Evolutionary conservation across 2,329 filamentous ascomycete genomes (phyloP).

Genomic region (Elsinoe perseae): DNA sequence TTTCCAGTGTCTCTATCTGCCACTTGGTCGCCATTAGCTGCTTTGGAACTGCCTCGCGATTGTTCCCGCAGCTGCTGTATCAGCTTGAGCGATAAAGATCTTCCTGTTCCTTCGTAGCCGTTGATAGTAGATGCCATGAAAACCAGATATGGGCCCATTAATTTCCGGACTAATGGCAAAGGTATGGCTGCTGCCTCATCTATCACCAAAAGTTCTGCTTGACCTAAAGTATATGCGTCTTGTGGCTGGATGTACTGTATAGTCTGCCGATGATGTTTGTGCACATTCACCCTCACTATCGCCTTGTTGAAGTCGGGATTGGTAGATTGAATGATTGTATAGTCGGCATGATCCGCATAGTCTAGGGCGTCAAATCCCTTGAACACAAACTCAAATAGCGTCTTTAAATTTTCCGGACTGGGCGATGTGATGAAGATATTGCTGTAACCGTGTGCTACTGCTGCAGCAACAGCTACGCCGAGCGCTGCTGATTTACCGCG

Average conservation of each 20-base stretch:
- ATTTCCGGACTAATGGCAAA: slow-evolving; percentile 79
- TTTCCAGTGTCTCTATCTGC: slow-evolving; percentile 74
- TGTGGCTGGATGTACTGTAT: slow-evolving; percentile 98
- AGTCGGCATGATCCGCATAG: slow-evolving; percentile 92
- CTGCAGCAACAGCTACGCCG: slow-evolving; percentile 87
- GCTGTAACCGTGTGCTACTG: slow-evolving; percentile 91
- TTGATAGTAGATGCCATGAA: slow-evolving; percentile 99
- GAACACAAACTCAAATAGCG: slow-evolving; percentile 95
- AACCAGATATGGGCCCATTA: slow-evolving; percentile 93
- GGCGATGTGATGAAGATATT: slow-evolving; percentile 99
- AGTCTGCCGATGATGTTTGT: slow-evolving; percentile 89
- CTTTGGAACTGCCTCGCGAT: slow-evolving; percentile 58
- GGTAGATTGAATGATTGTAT: slow-evolving; percentile 95
- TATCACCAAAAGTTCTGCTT: slow-evolving; percentile 91
- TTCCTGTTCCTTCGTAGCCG: slow-evolving; percentile 93
- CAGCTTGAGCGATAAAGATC: slow-evolving; percentile 88
- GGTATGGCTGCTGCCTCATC: slow-evolving; percentile 97
- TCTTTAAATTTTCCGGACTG: slow-evolving; percentile 96
- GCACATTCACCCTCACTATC: slow-evolving; percentile 92
- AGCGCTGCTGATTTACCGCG: slow-evolving; percentile 95
- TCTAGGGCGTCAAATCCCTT: slow-evolving; percentile 93
- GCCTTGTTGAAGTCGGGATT: slow-evolving; percentile 99
- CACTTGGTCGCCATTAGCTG: slow-evolving; percentile 53
- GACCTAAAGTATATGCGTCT: slow-evolving; percentile 87
- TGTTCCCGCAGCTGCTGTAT: slow-evolving; percentile 96